Percentiles rank a stretch among this genome's conserved stretches.
Evolutionary conservation across 257 asterid genomes (phyloP).

Genomic region (Petunia axillaris): DNA sequence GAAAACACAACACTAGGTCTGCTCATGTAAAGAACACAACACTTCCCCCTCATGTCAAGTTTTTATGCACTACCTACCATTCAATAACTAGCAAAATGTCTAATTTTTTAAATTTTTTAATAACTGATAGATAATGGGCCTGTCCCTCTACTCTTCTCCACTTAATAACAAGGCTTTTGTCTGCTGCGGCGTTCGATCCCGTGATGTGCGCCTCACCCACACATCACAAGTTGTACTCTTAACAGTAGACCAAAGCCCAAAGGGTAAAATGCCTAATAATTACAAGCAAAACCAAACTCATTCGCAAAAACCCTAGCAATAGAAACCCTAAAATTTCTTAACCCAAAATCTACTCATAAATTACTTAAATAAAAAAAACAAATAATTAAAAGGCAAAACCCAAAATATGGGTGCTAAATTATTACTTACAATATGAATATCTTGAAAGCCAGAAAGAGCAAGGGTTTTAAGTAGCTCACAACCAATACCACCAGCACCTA

Average conservation of each 20-base stretch:
- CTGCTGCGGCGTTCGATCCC: too few species aligned
- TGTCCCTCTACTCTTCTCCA: too few species aligned
- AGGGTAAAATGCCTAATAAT: not conserved
- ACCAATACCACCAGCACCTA: slow-evolving; percentile 99
- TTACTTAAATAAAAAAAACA: not conserved
- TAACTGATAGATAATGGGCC: too few species aligned
- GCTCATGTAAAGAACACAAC: not conserved
- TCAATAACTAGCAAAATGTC: not conserved
- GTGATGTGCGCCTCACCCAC: too few species aligned
- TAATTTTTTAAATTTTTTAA: too few species aligned
- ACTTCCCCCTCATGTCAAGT: not conserved
- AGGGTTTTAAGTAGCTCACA: slow-evolving; percentile 96
- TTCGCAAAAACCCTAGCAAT: slow-evolving; percentile 45
- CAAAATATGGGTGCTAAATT: slow-evolving; percentile 11
- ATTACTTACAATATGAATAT: slow-evolving; percentile 82
- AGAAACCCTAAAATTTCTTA: slow-evolving; percentile 34
- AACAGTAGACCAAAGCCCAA: too few species aligned
- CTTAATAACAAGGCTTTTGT: too few species aligned
- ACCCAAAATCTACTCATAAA: slow-evolving; percentile 20
- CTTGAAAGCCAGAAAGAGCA: slow-evolving; percentile 86
- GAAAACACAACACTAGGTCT: not conserved
- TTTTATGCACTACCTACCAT: not conserved
- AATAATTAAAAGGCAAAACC: not conserved
- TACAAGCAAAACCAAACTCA: not conserved
- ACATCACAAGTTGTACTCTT: too few species aligned